Base-by-base conservation (phyloP, 2,329 filamentous ascomycete genomes). In the Berkeleyomyces basicola region DNA sequence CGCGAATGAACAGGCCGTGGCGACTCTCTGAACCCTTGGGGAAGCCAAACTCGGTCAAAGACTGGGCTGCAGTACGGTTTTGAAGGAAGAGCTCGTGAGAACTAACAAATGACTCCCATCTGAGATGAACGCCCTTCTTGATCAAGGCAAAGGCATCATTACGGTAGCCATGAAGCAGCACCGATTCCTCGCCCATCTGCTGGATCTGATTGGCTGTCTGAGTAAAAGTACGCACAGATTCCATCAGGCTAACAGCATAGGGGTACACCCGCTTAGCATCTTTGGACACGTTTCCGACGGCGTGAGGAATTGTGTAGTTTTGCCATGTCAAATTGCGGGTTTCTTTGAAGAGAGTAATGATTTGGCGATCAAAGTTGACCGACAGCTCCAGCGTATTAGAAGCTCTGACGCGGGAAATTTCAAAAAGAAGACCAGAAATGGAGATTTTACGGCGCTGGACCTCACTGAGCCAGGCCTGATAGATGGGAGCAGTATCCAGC, bases 231-330 rank as follows among this genome's bases (percentile, higher is more conserved):
- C 91, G 83, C n/a, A 97, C 90, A 69, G 90, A 97, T 75, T 99
- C 93, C 90, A 99, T 99, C 67, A 99, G 76, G 70, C 91, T 97
- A 67, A 99, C 91, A 33, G 95, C 93, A 70, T 95, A 99, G 0
- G 93, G 93, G 69, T 99, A 99, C 3, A 99, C 93, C 61, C 93
- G 84, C 74, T 96, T 96, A n/a, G 93, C 95, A 72, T 99, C 93
- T 73, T 97, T 99, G 0, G 95, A 95, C 61, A 96, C 90, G 66
- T 90, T 97, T 73, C 87, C 95, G 70, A 99, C 90, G 11, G 88
- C 85, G 72, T 99, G 93, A 7, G 95, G 95, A 33, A 99, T 89
- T 63, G 89, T 86, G 72, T 90, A 99, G 67, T 90, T 93, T 66
- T 96, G 85, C 92, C 93, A 99, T 10, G 90, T 84, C 51, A 99